A percentile compares a stretch with the other conserved stretches of the same genome.
phyloP scores from a whole-genome alignment of 2,329 filamentous ascomycete species.

The Emmonsia crescens region DNA sequence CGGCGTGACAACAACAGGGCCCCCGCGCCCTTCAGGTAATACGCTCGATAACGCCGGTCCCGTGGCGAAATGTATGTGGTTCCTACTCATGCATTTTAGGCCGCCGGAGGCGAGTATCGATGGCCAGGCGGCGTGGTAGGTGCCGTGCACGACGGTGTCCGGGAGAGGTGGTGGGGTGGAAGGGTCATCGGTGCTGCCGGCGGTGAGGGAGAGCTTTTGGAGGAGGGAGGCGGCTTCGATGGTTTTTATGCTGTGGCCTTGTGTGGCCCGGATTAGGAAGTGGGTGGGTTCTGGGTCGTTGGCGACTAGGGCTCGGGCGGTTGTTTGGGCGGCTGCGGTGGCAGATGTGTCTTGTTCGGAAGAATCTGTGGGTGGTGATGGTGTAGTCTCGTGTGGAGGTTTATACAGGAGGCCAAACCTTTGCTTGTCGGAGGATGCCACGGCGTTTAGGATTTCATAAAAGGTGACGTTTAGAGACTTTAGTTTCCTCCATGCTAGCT shows the following conservation, averaged over 20 bases:
- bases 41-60: constrained; percentile 47
- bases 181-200: constrained; percentile 15
- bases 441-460: constrained; percentile 58
- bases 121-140: constrained; percentile 70
- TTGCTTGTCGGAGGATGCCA: constrained; percentile 75
- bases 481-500: constrained; percentile 51
- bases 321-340: constrained; percentile 20
- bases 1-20: constrained; percentile 10
- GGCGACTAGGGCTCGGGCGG: constrained; percentile 27
- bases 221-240: constrained; percentile 61
- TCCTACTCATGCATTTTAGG: constrained; percentile 67
- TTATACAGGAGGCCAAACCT: constrained; percentile 68
- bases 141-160: constrained; percentile 68
- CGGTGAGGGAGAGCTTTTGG: constrained; percentile 51
- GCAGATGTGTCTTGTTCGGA: constrained; percentile 3
- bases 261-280: constrained; percentile 88
- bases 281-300: constrained; percentile 44
- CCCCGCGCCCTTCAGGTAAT: constrained; percentile 17
- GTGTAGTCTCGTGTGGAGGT: constrained; percentile 16
- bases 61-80: constrained; percentile 81
- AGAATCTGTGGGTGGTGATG: constrained; percentile 12
- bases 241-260: constrained; percentile 76
- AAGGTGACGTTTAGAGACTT: constrained; percentile 63
- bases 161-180: constrained; percentile 39
- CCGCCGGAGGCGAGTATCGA: constrained; percentile 66